Base-by-base conservation (phyloP, 148 eudicot genomes). In the Arctostaphylos glauca region DNA sequence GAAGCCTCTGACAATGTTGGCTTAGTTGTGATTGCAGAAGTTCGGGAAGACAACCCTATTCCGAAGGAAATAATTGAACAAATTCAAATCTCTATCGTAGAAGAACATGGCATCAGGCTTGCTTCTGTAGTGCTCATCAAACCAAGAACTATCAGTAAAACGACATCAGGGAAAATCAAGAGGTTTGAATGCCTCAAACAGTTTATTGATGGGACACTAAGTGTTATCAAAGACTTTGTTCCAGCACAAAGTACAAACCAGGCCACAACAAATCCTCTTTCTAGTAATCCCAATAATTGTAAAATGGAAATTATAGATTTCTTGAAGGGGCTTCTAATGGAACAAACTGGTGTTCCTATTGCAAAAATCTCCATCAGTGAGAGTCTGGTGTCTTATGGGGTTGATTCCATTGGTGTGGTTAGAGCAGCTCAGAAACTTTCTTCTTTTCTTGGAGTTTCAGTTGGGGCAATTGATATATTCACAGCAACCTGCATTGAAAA, bases 351-450 rank as follows among this genome's bases (percentile, higher is more conserved):
- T 4, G 83, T 88, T 81, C 68, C 89, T 75, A 52, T 85, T 9
- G 49, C 74, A 67, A 90, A 85, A 47, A 90, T 90, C 75, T 85
- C 89, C 18, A 81, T 80, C n/a, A 86, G 82, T 53, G 92, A 84
- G 43, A 90, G 84, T 75, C 76, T 90, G 81, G 71, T 72, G 53
- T 44, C 87, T 49, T 90, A 90, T 74, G 92, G 92, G 52, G 87
- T 90, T 48, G 92, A 90, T 82, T 90, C 92, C 13, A 90, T 90
- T 55, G 92, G 92, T 13, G 92, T 90, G 67, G 92, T 90, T 16
- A 87, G 89, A 87, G 92, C 92, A 85, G 92, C 92, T 82, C 92
- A 90, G 80, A 90, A 90, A 78, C 90, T 90, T 74, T 88, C 90
- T 7, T 86, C 80, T 84, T 90, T 85, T 52, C 92, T 90, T 6